Base-by-base conservation (phyloP, 345 rosid genomes). In the Populus simonii region DNA sequence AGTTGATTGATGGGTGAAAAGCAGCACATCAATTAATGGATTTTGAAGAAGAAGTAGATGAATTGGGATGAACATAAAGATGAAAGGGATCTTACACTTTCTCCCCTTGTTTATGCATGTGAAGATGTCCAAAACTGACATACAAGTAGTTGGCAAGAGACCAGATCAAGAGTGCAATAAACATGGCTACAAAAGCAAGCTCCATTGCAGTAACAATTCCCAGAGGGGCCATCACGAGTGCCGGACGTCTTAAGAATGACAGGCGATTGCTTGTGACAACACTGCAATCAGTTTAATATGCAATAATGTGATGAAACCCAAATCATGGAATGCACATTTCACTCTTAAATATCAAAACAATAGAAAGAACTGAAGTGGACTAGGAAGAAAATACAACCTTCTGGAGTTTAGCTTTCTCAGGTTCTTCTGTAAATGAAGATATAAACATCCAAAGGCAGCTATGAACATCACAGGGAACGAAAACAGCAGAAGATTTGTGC, bases 401-500 rank as follows among this genome's bases (percentile, higher is more conserved):
- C 68, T 75, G 78, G 78, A 78, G 41, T 7, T 45, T 65, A 79
- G 72, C 29, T 16, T 61, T 73, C 66, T 76, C 5, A 81, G 72
- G 73, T 79, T 83, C 76, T 83, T 87, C 80, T 81, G 83, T 57
- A 85, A 72, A 82, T 91, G 93, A 76, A 91, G 90, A 85, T 85
- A 86, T 65, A 88, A 43, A 71, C 96, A 88, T 63, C 92, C 92
- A 53, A 88, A 71, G 67, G 75, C 78, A 66, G 94, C 89, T 57
- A 92, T 82, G 69, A 89, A 77, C 90, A 90, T 86, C 75, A 89
- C 70, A 5, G 98, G 96, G 72, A 86, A 79, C 5, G 93, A 82
- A 38, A 89, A 88, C 45, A 92, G 86, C 74, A 92, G 83, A 55
- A 91, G 87, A 73, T 89, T 90, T 65, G 39, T 83, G 22, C 94